Evolutionary conservation across 202 grass and related monocot genomes (phyloP), one percentile per base, ranked within the genome.

Genomic region (Digitaria exilis): DNA sequence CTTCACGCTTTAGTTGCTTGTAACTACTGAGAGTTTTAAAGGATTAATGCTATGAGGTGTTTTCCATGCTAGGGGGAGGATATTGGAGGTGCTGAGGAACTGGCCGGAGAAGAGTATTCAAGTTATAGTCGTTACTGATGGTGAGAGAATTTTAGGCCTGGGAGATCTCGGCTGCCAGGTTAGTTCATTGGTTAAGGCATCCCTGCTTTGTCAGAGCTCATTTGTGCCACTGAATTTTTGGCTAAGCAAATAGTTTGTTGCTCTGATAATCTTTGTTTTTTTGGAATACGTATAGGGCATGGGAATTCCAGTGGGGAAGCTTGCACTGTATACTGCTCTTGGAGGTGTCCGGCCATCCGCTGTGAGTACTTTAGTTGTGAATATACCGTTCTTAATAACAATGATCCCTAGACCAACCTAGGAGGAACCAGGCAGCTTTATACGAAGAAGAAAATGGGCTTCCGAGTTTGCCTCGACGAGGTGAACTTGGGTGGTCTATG

Each of bases 151-250:
- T 90, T 83, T 95, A 74, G 96, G 96, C 52, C 89, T 98, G 4
- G 96, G 96, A 80, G 96, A 98, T 87, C 90, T 95, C 80, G 96
- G 96, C 28, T 93, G 96, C 69, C 92, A 98, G 88, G 96, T 98
- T 75, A 88, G 46, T 71, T 62, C 16, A 18, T 59, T n/a, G 31
- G 56, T 6, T 28, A 7, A 66, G 35, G 18, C 9, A 57, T 73
- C 69, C 73, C 59, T 81, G 13, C 17, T 21, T 54, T 26, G 31
- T 60, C 48, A 63, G 29, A 63, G 49, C 57, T 50, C 45, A 50
- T 64, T 67, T 66, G 4, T 74, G 18, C 6, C 28, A 76, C 49
- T 87, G 22, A 14, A 29, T 44, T 77, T 52, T 79, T 78, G 6
- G 12, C 0, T 25, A 42, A 55, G 7, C 1, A 26, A 0, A 29